Evolutionary conservation across 768 basidiomycete genomes (phyloP), one percentile per base, ranked within the genome.

Genomic region (Lactarius quietus): DNA sequence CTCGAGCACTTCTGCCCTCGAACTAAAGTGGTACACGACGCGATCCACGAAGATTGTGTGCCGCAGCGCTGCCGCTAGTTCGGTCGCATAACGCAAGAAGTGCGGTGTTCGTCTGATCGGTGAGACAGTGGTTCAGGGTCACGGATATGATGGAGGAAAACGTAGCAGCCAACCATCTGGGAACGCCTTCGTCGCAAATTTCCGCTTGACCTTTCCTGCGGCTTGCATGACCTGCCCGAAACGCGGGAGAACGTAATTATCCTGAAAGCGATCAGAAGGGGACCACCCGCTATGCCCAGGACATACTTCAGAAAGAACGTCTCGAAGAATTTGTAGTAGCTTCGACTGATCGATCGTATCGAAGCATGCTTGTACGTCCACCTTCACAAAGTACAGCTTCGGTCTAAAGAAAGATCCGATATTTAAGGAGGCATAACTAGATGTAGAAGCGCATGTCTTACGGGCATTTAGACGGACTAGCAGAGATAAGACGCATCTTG

Each of bases 291-390:
- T 29, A 38, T 61, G n/a, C 2, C 28, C 29, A 33, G 12, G 56
- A 31, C 38, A 28, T 64, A 89, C 93, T 78, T 92, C 86, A 0
- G 87, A 86, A 56, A 99, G 79, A 3, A 98, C 72, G 3, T 84
- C 77, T 12, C 83, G 81, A 31, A 98, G 75, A 41, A 99, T 92
- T 43, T 84, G 80, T 36, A 98, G 76, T 52, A 99, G 76, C 71
- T 89, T 95, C 9, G 84, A 81, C 74, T 98, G 97, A 38, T 93
- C 87, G 64, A 98, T 98, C 0, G 91, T 93, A 76, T 99, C 97
- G 79, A 98, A 99, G 70, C 95, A 97, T 8, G 96, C 89, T 66
- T 90, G 90, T 20, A 98, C 94, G 73, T 99, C 97, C 29, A 97
- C 85, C 75, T 99, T 99, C 58, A 95, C 95, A 71, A 99, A 96